phyloP scores from a whole-genome alignment of 805 yeast species.

The Candida alai region DNA sequence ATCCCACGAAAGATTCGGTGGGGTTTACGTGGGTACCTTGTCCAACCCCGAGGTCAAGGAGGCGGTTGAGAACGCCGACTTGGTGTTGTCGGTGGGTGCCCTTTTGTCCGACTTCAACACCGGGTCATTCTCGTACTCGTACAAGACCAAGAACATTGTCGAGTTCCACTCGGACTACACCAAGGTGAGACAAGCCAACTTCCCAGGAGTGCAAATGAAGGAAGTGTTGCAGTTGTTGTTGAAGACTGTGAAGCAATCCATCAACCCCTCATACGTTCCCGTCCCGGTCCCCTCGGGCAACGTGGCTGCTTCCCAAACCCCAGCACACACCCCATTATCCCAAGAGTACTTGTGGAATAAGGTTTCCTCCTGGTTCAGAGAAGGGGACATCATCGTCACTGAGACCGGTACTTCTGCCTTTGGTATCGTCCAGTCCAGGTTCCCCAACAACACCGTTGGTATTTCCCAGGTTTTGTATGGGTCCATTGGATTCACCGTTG shows the following conservation, averaged over 20 bases:
- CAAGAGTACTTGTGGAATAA: constrained; percentile 72
- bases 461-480: constrained; percentile 78
- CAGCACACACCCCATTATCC: constrained; percentile 31
- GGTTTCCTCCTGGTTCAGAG: constrained; percentile 57
- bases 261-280: constrained; percentile 44
- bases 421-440: constrained; percentile 64
- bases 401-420: constrained; percentile 80
- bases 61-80: constrained; percentile 48
- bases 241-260: constrained; percentile 27
- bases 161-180: constrained; percentile 78
- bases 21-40: constrained; percentile 82
- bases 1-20: constrained; percentile 69
- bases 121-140: constrained; percentile 77
- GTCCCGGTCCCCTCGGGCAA: constrained; percentile 53
- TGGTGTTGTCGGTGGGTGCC: constrained; percentile 77
- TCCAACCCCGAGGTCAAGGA: constrained; percentile 44
- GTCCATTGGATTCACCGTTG: constrained; percentile 69
- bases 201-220: constrained; percentile 73
- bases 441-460: constrained; percentile 61
- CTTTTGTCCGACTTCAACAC: constrained; percentile 86
- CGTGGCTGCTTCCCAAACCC: constrained; percentile 40
- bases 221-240: constrained; percentile 28
- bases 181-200: constrained; percentile 65
- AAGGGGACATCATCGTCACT: constrained; percentile 65
- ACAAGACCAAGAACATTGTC: constrained; percentile 68